Evolutionary conservation across 2,329 filamentous ascomycete genomes (phyloP).

Genomic region (Fusarium sp.): DNA sequence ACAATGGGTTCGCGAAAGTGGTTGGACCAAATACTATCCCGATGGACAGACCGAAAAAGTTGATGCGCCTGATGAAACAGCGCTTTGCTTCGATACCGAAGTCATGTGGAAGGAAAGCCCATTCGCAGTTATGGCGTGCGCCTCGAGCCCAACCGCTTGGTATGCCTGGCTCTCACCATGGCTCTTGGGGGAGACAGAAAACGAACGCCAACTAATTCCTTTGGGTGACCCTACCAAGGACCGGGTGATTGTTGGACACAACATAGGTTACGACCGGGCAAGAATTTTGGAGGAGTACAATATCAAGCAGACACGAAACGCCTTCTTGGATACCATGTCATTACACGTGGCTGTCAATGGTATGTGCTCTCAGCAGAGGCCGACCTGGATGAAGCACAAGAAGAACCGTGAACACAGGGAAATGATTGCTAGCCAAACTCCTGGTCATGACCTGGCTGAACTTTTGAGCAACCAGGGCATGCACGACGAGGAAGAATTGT

Average conservation of each 20-base stretch:
- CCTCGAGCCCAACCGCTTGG: slow-evolving; percentile 89
- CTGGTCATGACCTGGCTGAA: slow-evolving; percentile 76
- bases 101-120: slow-evolving; percentile 95
- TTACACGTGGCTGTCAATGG: slow-evolving; percentile 97
- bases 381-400: slow-evolving; percentile 97
- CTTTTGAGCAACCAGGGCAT: slow-evolving; percentile 76
- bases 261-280: slow-evolving; percentile 94
- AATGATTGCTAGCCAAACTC: slow-evolving; percentile 78
- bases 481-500: slow-evolving; percentile 93
- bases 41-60: slow-evolving; percentile 80
- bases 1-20: slow-evolving; percentile 82
- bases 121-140: slow-evolving; percentile 97
- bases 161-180: slow-evolving; percentile 98
- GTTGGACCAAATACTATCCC: slow-evolving; percentile 92
- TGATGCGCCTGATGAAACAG: slow-evolving; percentile 80
- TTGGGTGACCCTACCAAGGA: slow-evolving; percentile 80
- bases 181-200: slow-evolving; percentile 85
- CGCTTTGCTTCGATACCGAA: slow-evolving; percentile 95
- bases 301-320: slow-evolving; percentile 83
- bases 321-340: slow-evolving; percentile 97
- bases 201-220: slow-evolving; percentile 85
- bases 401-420: slow-evolving; percentile 90
- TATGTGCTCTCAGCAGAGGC: slow-evolving; percentile 97
- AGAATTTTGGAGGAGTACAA: slow-evolving; percentile 91
- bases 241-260: slow-evolving; percentile 91